phyloP scores from a whole-genome alignment of 2,329 filamentous ascomycete species.

The Colletotrichum sidae region DNA sequence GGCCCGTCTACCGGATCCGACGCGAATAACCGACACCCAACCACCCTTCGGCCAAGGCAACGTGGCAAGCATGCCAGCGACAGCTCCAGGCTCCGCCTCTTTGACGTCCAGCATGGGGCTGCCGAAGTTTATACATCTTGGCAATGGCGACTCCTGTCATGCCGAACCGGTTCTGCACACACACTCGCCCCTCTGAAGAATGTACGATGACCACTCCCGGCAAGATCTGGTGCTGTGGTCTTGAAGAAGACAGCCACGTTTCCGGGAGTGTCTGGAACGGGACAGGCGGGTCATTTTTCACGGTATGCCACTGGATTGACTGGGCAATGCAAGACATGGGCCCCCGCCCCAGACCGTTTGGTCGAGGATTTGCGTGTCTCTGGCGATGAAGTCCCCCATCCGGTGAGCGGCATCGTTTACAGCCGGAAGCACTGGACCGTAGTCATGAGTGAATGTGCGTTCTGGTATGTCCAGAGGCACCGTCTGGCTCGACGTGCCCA shows the following conservation, averaged over 20 bases:
- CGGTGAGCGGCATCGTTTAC: conserved; percentile 24
- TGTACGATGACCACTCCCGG: not conserved
- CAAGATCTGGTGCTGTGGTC: not conserved
- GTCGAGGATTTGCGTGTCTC: conserved; percentile 17
- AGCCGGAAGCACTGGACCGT: conserved; percentile 7
- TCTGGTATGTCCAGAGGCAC: not conserved
- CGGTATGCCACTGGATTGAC: too few species aligned
- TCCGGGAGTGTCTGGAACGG: conserved; percentile 4
- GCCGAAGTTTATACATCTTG: not conserved
- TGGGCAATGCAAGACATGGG: too few species aligned
- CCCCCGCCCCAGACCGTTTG: not conserved
- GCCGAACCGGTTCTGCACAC: not conserved
- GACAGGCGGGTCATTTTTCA: not conserved
- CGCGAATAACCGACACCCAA: too few species aligned
- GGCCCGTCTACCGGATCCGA: too few species aligned
- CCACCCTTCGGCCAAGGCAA: too few species aligned
- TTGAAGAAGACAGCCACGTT: conserved; percentile 3
- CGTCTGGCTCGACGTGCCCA: not conserved
- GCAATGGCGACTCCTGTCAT: not conserved
- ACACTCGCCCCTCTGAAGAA: not conserved
- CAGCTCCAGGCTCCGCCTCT: too few species aligned
- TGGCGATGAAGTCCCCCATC: conserved; percentile 9
- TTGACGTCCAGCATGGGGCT: too few species aligned
- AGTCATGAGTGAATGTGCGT: not conserved
- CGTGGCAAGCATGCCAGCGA: too few species aligned